These are phyloP conservation scores for Colletotrichum horii DNA, from an alignment of 2,329 filamentous ascomycete species.

Conservation along the genomic window DNA sequence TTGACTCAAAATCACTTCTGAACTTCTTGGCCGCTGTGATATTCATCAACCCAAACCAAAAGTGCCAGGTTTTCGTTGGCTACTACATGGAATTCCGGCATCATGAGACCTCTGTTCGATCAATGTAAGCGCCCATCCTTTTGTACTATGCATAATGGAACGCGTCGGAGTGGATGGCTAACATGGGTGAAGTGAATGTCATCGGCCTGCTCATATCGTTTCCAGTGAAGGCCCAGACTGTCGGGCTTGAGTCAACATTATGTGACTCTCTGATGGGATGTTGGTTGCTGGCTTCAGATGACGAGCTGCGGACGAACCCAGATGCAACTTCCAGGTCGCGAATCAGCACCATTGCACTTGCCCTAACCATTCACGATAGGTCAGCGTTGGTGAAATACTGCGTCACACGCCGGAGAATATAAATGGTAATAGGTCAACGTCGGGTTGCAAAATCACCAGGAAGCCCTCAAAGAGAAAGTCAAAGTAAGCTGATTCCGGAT, in stretches of 20 bases:
- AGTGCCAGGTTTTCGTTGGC: background rate
- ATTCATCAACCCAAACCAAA: background rate
- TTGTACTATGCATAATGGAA: background rate
- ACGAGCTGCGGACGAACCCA: background rate
- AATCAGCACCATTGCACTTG: background rate
- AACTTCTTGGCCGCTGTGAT: background rate
- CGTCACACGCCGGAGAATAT: background rate
- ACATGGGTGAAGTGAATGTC: background rate
- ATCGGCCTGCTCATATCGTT: background rate
- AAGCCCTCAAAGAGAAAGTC: background rate
- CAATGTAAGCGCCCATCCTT: background rate
- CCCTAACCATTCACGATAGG: background rate
- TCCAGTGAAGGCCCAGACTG: background rate
- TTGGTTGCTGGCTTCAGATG: background rate
- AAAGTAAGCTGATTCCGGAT: background rate
- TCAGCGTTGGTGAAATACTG: background rate
- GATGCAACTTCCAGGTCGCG: background rate
- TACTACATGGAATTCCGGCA: background rate
- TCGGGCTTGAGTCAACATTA: background rate
- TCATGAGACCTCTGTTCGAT: background rate
- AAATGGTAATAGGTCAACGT: background rate
- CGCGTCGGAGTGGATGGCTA: background rate
- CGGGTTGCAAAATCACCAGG: background rate
- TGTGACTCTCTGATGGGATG: background rate
- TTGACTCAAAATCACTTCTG: conserved; percentile 1